phyloP scores from a whole-genome alignment of 257 asterid species.

The Agastache rugosa region DNA sequence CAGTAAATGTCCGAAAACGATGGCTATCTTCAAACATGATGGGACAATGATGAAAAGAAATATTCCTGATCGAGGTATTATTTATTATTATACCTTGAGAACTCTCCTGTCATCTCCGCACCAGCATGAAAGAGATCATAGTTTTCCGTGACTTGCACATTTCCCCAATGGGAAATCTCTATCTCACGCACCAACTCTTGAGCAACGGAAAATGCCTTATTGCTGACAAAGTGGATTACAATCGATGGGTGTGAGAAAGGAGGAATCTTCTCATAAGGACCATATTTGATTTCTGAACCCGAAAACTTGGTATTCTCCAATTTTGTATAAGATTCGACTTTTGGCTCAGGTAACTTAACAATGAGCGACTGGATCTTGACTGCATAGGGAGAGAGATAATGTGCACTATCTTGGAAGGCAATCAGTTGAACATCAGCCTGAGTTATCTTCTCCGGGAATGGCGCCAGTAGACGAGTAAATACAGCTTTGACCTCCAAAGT shows the following conservation, averaged over 20 bases:
- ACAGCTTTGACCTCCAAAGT: conserved; percentile 80
- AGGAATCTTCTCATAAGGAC: conserved; percentile 83
- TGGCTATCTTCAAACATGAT: conserved; percentile 12
- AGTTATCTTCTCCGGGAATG: conserved; percentile 92
- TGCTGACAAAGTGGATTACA: conserved; percentile 75
- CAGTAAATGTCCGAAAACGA: conserved; percentile 12
- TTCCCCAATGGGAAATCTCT: conserved; percentile 99
- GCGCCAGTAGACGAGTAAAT: conserved; percentile 65
- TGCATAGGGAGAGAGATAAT: conserved; percentile 77
- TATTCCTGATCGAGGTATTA: conserved; percentile 3
- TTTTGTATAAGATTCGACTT: conserved; percentile 89
- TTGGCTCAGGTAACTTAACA: conserved; percentile 80
- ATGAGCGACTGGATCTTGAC: conserved; percentile 82
- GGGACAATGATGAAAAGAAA: conserved; percentile 1
- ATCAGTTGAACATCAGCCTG: conserved; percentile 89
- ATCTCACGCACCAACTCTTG: conserved; percentile 87
- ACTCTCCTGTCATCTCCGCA: conserved; percentile 83
- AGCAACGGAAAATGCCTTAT: conserved; percentile 80
- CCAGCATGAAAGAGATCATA: conserved; percentile 87
- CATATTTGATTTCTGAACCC: conserved; percentile 93
- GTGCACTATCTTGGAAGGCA: conserved; percentile 85
- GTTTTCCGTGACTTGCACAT: conserved; percentile 88
- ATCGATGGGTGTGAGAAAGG: conserved; percentile 70
- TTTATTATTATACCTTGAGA: conserved; percentile 69
- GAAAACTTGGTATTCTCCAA: conserved; percentile 81